Conservation (phyloP, 352 stramenopile species). For the Globisporangium iwayamae region DNA sequence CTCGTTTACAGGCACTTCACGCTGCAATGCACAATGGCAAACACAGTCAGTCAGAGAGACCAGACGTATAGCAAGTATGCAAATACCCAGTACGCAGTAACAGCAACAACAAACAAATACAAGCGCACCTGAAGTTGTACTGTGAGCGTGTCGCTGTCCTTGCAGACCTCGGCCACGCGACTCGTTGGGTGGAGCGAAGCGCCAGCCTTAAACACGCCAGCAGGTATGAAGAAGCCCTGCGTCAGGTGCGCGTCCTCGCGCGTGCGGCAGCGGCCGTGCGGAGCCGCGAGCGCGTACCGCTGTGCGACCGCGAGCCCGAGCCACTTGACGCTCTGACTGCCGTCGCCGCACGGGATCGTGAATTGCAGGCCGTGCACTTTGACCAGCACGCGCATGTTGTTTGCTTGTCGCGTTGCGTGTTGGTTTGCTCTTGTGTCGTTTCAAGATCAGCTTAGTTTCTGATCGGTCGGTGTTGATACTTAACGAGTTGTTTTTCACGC, state of each 20-base stretch:
- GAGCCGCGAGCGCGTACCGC: conserved; percentile 59
- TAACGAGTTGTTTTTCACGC: too few relatives aligned
- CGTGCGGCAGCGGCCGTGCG: conserved; percentile 68
- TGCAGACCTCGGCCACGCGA: conserved; percentile 57
- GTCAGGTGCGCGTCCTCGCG: conserved; percentile 72
- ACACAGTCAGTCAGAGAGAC: background rate
- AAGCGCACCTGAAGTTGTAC: conserved; percentile 59
- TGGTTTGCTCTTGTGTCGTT: background rate
- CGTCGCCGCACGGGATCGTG: conserved; percentile 72
- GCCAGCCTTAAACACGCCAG: conserved; percentile 45
- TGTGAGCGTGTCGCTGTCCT: conserved; percentile 65
- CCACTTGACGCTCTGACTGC: conserved; percentile 76
- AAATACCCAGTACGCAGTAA: background rate
- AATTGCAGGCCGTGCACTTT: conserved; percentile 73
- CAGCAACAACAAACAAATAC: background rate
- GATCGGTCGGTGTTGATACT: too few relatives aligned
- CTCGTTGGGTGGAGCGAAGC: conserved; percentile 45
- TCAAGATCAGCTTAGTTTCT: background rate
- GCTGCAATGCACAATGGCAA: conserved; percentile 24
- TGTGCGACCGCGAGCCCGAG: conserved; percentile 78
- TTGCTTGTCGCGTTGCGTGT: background rate
- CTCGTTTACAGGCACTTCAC: conserved; percentile 79
- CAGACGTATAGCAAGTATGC: background rate
- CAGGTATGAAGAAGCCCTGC: conserved; percentile 78
- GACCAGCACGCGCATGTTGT: conserved; percentile 55